Evolutionary conservation across 495 filamentous ascomycete genomes (phyloP).

Genomic region (Cudoniella acicularis): DNA sequence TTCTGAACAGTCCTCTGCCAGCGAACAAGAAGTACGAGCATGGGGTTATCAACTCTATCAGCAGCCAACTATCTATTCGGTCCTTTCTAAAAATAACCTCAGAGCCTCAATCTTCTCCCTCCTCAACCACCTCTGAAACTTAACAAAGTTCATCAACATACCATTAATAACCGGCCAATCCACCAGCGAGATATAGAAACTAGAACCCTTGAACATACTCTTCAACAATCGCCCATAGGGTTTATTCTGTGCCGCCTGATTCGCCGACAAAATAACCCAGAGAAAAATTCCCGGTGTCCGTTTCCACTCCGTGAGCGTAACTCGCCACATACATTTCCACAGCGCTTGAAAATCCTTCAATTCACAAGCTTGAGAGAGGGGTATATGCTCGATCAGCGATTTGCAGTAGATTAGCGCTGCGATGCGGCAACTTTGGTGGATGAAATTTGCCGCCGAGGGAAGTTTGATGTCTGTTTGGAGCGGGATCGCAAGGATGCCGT

Average conservation of each 20-base stretch:
- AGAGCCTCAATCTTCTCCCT: no score
- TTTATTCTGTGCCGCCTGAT: constrained; percentile 14
- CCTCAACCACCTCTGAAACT: constrained; percentile 22
- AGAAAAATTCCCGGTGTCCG: constrained; percentile 20
- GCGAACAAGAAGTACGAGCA: no score
- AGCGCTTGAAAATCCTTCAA: constrained; percentile 10
- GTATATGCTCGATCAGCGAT: constrained; percentile 5
- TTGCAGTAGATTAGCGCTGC: constrained; percentile 19
- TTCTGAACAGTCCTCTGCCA: no score
- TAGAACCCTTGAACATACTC: constrained; percentile 17
- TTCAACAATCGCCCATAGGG: constrained; percentile 19
- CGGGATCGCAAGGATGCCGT: constrained; percentile 7
- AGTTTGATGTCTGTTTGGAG: not conserved
- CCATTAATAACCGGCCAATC: constrained; percentile 17
- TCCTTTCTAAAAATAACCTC: no score
- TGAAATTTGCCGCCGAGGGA: constrained; percentile 3
- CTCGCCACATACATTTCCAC: constrained; percentile 18
- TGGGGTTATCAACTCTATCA: no score
- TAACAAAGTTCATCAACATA: constrained; percentile 6
- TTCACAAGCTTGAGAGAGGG: constrained; percentile 14
- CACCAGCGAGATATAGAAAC: constrained; percentile 2
- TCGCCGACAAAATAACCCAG: constrained; percentile 15
- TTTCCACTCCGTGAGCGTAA: constrained; percentile 19
- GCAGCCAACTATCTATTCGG: no score
- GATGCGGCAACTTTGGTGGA: constrained; percentile 7